A percentile compares a stretch with the other conserved stretches of the same genome.
Conservation (phyloP, 2,329 filamentous ascomycete genomes). For the Stenocarpella maydis region DNA sequence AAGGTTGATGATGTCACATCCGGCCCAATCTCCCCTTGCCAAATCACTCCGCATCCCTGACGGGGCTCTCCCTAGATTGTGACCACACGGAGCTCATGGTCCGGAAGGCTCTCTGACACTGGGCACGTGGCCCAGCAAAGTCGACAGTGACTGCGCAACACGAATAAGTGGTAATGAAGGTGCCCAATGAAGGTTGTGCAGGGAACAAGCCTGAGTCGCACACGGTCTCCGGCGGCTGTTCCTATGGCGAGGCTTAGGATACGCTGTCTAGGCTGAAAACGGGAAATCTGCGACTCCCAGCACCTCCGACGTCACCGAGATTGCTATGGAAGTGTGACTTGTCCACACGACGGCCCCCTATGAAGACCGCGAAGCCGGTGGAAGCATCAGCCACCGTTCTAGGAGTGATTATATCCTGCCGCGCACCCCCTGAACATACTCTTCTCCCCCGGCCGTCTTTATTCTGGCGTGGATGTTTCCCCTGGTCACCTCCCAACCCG, state of each 20-base stretch:
- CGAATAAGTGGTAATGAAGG: not conserved
- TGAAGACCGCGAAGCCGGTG: not conserved
- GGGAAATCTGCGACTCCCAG: constrained; percentile 21
- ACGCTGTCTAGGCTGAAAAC: constrained; percentile 13
- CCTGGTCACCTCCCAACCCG: not conserved
- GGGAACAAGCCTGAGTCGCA: constrained; percentile 23
- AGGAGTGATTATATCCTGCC: constrained; percentile 16
- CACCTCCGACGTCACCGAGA: constrained; percentile 10
- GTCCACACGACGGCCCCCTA: constrained; percentile 10
- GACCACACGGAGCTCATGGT: not conserved
- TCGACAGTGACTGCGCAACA: not conserved
- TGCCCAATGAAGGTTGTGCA: constrained; percentile 3
- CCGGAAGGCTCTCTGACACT: constrained; percentile 16
- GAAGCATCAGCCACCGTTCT: constrained; percentile 5
- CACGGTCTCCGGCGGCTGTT: constrained; percentile 4
- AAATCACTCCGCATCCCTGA: not conserved
- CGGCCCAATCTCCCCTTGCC: constrained; percentile 6
- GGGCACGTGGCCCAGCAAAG: constrained; percentile 15
- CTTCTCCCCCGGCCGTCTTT: not conserved
- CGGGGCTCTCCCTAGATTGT: constrained; percentile 18
- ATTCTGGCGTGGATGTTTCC: not conserved
- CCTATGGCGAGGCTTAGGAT: constrained; percentile 13
- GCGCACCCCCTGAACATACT: not conserved
- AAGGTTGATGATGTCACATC: constrained; percentile 28
- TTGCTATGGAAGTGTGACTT: not conserved